Evolutionary conservation across 2,329 filamentous ascomycete genomes (phyloP).

Genomic region (Cladosporium sp.): DNA sequence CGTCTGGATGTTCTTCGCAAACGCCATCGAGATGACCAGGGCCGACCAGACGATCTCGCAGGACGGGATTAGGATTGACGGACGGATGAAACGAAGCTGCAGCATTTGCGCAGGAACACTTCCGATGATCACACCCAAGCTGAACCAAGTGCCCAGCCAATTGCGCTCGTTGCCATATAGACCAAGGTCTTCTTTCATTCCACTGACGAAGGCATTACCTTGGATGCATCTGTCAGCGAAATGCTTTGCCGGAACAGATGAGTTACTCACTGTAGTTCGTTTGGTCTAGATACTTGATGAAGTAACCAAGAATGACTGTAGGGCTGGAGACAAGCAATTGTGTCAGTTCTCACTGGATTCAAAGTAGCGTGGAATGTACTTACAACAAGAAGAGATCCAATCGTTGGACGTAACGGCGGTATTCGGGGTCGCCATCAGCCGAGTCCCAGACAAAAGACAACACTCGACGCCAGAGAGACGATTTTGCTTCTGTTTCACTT

Average conservation of each 20-base stretch:
- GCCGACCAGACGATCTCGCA: neutral
- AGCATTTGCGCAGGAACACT: neutral
- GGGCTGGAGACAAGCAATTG: neutral
- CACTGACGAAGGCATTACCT: conserved; percentile 49
- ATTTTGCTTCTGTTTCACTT: neutral
- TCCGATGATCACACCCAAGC: conserved; percentile 50
- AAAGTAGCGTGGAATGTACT: neutral
- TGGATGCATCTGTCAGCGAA: neutral
- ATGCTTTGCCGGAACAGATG: neutral
- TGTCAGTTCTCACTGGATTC: neutral
- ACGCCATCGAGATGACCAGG: neutral
- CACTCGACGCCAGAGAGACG: conserved; percentile 18
- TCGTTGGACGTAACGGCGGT: conserved; percentile 21
- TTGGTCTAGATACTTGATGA: neutral
- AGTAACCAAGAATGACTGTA: neutral
- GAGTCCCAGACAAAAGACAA: conserved; percentile 25
- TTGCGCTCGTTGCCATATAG: conserved; percentile 59
- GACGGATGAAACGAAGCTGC: conserved; percentile 8
- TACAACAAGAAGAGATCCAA: conserved; percentile 25
- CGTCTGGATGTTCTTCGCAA: neutral
- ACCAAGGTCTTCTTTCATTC: conserved; percentile 56
- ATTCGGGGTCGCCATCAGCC: conserved; percentile 21
- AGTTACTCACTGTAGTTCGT: neutral
- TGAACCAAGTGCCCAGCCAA: neutral
- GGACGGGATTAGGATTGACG: neutral